Conservation (phyloP, 2,329 filamentous ascomycete genomes). For the Aspergillus brunneoviolaceus region DNA sequence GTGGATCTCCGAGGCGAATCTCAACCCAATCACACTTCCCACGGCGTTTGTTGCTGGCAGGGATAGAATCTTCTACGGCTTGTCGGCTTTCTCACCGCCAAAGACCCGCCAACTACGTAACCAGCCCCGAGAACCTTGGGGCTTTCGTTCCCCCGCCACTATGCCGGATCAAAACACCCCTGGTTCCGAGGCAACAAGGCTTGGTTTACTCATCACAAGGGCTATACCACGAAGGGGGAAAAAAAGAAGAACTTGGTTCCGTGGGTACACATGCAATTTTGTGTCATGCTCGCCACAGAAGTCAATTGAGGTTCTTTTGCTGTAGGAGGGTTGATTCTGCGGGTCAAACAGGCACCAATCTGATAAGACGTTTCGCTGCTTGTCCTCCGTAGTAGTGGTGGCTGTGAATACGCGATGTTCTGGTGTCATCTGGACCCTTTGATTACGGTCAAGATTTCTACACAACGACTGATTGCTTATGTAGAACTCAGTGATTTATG, state of each 20-base stretch:
- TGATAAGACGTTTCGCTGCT: neutral
- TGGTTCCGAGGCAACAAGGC: neutral
- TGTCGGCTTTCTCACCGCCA: neutral
- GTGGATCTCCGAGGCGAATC: slow-evolving; percentile 9
- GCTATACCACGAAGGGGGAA: neutral
- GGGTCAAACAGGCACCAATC: neutral
- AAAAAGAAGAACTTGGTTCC: neutral
- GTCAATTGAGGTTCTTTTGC: neutral
- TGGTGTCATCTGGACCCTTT: too few relatives aligned
- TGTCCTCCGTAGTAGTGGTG: neutral
- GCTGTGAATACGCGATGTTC: too few relatives aligned
- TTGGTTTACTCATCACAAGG: neutral
- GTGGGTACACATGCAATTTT: neutral
- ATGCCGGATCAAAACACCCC: neutral
- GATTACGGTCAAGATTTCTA: neutral
- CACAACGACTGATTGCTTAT: too few relatives aligned
- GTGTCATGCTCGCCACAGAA: neutral
- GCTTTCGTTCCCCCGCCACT: neutral
- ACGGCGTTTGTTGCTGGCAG: neutral
- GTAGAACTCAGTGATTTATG: too few relatives aligned
- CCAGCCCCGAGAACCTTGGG: slow-evolving; percentile 1
- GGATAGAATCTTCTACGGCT: neutral
- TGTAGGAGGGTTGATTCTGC: neutral
- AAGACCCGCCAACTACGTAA: slow-evolving; percentile 5
- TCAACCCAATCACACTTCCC: slow-evolving; percentile 12